These are phyloP conservation scores for Pichia norvegensis DNA, from an alignment of 1,139 yeast species.

Conservation along the genomic window DNA sequence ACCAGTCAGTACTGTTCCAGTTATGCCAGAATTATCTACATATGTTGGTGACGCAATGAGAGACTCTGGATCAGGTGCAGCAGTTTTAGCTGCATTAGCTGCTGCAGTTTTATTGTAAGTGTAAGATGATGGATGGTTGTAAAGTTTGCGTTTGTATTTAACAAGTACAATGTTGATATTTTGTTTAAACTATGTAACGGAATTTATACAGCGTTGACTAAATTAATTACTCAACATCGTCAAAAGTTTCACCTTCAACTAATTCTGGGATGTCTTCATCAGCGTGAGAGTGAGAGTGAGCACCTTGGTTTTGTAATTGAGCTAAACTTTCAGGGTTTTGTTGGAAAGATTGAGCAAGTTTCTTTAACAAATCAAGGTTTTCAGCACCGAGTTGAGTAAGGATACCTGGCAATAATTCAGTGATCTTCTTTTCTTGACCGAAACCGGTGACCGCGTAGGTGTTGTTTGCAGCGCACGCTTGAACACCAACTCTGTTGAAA, in stretches of 20 bases:
- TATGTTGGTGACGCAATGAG: conserved; percentile 5
- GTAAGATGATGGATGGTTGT: neutral
- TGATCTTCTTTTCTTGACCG: conserved; percentile 87
- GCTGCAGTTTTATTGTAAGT: conserved; percentile 5
- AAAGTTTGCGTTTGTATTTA: neutral
- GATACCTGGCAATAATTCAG: conserved; percentile 91
- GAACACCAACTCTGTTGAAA: conserved; percentile 92
- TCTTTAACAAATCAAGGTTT: conserved; percentile 81
- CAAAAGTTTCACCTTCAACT: conserved; percentile 93
- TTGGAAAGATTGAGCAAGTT: conserved; percentile 86
- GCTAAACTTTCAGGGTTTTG: conserved; percentile 34
- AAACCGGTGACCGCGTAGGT: conserved; percentile 93
- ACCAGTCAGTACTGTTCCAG: no score
- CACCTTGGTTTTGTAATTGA: conserved; percentile 37
- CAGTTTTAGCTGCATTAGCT: conserved; percentile 3
- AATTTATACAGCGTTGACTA: neutral
- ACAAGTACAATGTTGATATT: neutral
- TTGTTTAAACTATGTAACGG: neutral
- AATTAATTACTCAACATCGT: conserved; percentile 29
- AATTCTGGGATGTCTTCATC: conserved; percentile 85
- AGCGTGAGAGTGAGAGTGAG: conserved; percentile 11
- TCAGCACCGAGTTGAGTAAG: conserved; percentile 97
- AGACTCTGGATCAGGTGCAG: conserved; percentile 1
- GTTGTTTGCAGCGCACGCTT: conserved; percentile 86
- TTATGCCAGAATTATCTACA: neutral